Evolutionary conservation across 495 filamentous ascomycete species (phyloP), one percentile per base, ranked within the genome.

Genomic region (Aspergillus carlsbadensis): DNA sequence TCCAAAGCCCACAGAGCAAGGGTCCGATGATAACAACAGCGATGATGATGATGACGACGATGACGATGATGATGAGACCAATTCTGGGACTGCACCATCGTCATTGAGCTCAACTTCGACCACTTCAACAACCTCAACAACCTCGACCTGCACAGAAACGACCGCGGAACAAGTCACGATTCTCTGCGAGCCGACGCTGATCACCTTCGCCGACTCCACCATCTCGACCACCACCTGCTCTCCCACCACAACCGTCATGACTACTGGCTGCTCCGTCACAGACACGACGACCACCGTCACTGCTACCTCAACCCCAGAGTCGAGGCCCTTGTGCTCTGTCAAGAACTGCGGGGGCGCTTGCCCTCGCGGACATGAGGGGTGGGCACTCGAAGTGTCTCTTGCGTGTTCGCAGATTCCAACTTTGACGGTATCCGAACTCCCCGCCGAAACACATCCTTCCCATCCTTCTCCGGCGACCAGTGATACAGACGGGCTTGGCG

Each of bases 221-320:
- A 21, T 21, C 15, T 36, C 41, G 18, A 54, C 52, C 11, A 36
- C 52, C 14, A 54, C 52, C 13, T 54, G 52, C 41, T 29, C 40
- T n/a, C 40, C 14, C 8, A 43, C 39, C 2, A 46, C 41, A 5
- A 54, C 40, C 13, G 22, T 54, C 24, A 54, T 41, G 14, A 55
- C 41, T 41, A 46, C 41, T 5, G 52, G 52, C 6, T 54, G 41
- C 52, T 34, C 52, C 7, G 52, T 55, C 11, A 55, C 42, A 26
- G 31, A 36, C 14, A 55, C 39, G 10, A 36, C 52, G 3, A 46
- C 41, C 4, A 44, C 48, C 2, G 18, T 52, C 2, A 52, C 48
- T 22, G 11, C 10, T n/a, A 51, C 47, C 3, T 31, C 47, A 3
- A 40, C 34, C 6, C 37, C 33, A 10, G 29, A 10, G 17, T 15